Evolutionary conservation across 2,329 filamentous ascomycete species (phyloP), one percentile per base, ranked within the genome.

Genomic region (Fusarium heterosporum): DNA sequence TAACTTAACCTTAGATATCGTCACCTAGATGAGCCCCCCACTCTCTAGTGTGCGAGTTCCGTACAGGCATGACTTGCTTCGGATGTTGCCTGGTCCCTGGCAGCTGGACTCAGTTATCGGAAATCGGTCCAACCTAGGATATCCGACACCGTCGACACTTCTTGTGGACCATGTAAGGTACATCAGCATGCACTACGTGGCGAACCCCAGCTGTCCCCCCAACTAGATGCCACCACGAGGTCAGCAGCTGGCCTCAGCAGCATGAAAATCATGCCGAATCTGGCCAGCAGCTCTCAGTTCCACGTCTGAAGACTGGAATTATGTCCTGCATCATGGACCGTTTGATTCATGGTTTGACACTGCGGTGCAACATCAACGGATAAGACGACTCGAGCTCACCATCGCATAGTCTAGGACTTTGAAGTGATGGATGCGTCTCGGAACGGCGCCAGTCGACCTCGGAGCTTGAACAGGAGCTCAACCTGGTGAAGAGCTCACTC

Each of bases 241-340:
- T 52, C 59, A 57, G 53, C 55, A 45, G 63, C 63, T 61, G 68
- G 68, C 70, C 66, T 71, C 67, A 60, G 32, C 22, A 17, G 39
- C 26, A 64, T 53, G 49, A 36, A 41, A 66, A 66, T 69, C 47
- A 58, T 55, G 26, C 55, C 61, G 47, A 3, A 52, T 57, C 25
- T 48, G 41, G 64, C 41, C 39, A 34, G 36, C 40, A 66, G 52
- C 32, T 52, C 13, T 26, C 42, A 41, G 53, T 58, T 49, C 43
- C 58, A 30, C 51, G 32, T 54, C 13, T 28, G 13, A 38, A 49
- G 47, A 22, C 22, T 22, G 22, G 6, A 22, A 6, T 6, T 22
- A 6, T 22, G 22, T 22, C 45, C 19, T 40, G 30, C 46, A 26
- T 10, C 46, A 57, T 55, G 52, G 45, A 34, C 41, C 52, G 41